Base-by-base conservation (phyloP, 2,329 filamentous ascomycete species). In the Waltergamsia citrina region DNA sequence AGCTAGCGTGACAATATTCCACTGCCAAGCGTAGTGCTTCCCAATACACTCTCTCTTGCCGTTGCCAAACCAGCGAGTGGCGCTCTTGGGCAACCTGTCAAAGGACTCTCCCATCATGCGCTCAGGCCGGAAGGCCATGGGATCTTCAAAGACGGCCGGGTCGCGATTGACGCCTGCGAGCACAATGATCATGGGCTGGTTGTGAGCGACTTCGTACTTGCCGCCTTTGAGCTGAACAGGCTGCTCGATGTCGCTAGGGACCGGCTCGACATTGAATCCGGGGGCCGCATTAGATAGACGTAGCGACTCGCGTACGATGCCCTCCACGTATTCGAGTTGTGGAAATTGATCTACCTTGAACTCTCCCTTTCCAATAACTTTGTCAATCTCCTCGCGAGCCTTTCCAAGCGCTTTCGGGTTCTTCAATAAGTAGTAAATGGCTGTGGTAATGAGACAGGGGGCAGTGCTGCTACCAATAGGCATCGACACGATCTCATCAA, bases 401-500 rank as follows among this genome's bases (percentile, higher is more conserved):
- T 53, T 57, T 21, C 51, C 45, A n/a, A 74, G 53, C 1, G 56
- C 60, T 0, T 57, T 49, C 0, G 71, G 71, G 45, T 70, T 69
- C 51, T 66, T 64, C 2, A 69, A 41, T 3, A 78, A 56, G 33
- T 69, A 63, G 42, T 69, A 65, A 39, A 76, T 65, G 7, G 59
- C 54, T 7, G 54, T 59, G 40, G 53, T 59, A 39, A 69, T 47
- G 45, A 59, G 54, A 38, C 61, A 65, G 3, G 65, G 65, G 4
- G 65, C 61, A 0, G 67, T 71, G 47, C 59, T 65, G 50, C 60
- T 67, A 4, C 69, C 73, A 33, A 77, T 76, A 26, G 81, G 68
- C 61, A 84, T 81, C 3, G 71, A 70, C 34, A 82, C 71, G 43
- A 85, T 75, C 50, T 85, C 79, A 51, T 82, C 75, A 31, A 80